These are phyloP conservation scores for Ophiobolus disseminans DNA, from an alignment of 2,329 filamentous ascomycete genomes.

Conservation along the genomic window DNA sequence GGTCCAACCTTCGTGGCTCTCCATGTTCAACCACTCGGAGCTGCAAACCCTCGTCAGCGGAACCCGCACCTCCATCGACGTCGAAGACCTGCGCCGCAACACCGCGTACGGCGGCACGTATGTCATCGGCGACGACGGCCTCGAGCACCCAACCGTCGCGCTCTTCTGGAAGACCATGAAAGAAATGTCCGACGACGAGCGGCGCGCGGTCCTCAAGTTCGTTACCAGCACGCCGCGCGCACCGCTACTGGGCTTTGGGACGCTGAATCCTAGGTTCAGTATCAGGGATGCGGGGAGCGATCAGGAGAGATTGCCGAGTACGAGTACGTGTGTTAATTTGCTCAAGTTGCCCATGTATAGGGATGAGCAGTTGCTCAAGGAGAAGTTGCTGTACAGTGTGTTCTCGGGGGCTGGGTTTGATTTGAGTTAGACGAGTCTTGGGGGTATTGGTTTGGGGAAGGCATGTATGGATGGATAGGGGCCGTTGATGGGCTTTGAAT, in stretches of 20 bases:
- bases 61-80: slow-evolving; percentile 82
- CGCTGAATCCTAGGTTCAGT: slow-evolving; percentile 84
- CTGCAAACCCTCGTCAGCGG: slow-evolving; percentile 92
- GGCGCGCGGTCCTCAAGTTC: slow-evolving; percentile 89
- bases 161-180: slow-evolving; percentile 93
- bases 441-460: neutral
- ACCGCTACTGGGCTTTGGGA: slow-evolving; percentile 85
- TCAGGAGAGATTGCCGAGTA: slow-evolving; percentile 81
- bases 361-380: slow-evolving; percentile 68
- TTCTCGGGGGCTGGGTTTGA: slow-evolving; percentile 93
- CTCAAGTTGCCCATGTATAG: slow-evolving; percentile 88
- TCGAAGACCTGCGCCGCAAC: slow-evolving; percentile 83
- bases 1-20: slow-evolving; percentile 90
- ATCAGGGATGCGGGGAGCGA: slow-evolving; percentile 85
- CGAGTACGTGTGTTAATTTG: slow-evolving; percentile 95
- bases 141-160: slow-evolving; percentile 84
- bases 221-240: slow-evolving; percentile 93
- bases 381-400: slow-evolving; percentile 88
- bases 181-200: slow-evolving; percentile 74
- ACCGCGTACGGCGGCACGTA: slow-evolving; percentile 91
- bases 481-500: too few relatives aligned
- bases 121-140: slow-evolving; percentile 82
- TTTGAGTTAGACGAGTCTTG: slow-evolving; percentile 46
- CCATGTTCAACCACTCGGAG: slow-evolving; percentile 98
- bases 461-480: neutral